These are phyloP conservation scores for Nitzschia putrida DNA, from an alignment of 108 stramenopile species.

Conservation along the genomic window DNA sequence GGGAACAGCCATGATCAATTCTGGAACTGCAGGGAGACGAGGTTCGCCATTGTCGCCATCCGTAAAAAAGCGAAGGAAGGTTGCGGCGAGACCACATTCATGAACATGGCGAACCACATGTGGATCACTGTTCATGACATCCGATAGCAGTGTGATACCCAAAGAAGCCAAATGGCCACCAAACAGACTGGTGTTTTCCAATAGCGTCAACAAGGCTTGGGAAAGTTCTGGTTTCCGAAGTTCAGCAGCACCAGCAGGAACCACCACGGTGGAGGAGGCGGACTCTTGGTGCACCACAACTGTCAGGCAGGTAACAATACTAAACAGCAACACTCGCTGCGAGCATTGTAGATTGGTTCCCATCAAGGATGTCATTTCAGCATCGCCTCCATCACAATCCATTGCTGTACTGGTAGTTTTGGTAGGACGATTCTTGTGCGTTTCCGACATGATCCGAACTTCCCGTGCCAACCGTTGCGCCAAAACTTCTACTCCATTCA, in stretches of 20 bases:
- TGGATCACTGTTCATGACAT: constrained; percentile 89
- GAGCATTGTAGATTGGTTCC: constrained; percentile 36
- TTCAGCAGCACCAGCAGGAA: constrained; percentile 57
- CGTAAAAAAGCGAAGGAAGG: constrained; percentile 66
- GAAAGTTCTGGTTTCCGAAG: constrained; percentile 67
- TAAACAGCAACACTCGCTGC: constrained; percentile 75
- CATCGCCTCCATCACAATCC: constrained; percentile 20
- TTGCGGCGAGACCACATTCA: constrained; percentile 69
- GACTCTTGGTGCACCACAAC: constrained; percentile 84
- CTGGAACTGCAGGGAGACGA: constrained; percentile 68
- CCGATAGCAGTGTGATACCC: constrained; percentile 66
- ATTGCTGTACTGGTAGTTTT: constrained; percentile 24
- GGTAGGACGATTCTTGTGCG: constrained; percentile 1
- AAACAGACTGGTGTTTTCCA: constrained; percentile 65
- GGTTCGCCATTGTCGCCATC: constrained; percentile 41
- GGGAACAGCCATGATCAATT: constrained; percentile 89
- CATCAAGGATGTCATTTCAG: background rate
- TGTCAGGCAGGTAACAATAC: constrained; percentile 74
- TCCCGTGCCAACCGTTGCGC: constrained; percentile 63
- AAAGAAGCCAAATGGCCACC: constrained; percentile 81
- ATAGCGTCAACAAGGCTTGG: constrained; percentile 56
- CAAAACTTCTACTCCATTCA: constrained; percentile 80
- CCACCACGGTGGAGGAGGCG: constrained; percentile 37
- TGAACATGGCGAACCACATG: constrained; percentile 83
- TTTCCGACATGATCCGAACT: constrained; percentile 30